These are phyloP conservation scores for Aspergillus sclerotialis DNA, from an alignment of 2,329 filamentous ascomycete species.

Conservation along the genomic window DNA sequence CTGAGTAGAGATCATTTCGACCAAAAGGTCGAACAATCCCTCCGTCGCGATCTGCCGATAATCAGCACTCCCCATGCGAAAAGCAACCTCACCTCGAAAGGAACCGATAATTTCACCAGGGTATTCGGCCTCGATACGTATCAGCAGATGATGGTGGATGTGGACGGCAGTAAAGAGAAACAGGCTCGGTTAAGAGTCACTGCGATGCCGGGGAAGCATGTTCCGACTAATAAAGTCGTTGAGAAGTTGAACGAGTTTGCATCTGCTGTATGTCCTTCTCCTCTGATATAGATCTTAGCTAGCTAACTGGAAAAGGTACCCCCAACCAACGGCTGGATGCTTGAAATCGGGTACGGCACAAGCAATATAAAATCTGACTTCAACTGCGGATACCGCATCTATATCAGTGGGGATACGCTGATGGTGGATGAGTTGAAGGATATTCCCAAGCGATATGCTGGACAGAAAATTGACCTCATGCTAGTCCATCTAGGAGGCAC, in stretches of 20 bases:
- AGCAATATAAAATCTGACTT: slow-evolving; percentile 21
- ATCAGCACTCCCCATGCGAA: slow-evolving; percentile 58
- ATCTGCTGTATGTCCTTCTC: slow-evolving; percentile 30
- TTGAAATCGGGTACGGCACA: slow-evolving; percentile 51
- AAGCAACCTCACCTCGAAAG: slow-evolving; percentile 41
- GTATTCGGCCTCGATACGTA: slow-evolving; percentile 53
- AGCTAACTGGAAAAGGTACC: slow-evolving; percentile 45
- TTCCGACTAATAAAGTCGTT: slow-evolving; percentile 38
- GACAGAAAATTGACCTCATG: slow-evolving; percentile 57
- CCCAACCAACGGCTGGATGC: slow-evolving; percentile 61
- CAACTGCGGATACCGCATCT: slow-evolving; percentile 51
- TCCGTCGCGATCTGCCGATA: slow-evolving; percentile 52
- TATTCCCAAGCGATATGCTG: slow-evolving; percentile 51
- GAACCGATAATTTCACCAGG: slow-evolving; percentile 46
- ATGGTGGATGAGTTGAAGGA: slow-evolving; percentile 55
- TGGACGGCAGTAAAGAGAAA: slow-evolving; percentile 18
- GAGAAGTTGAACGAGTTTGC: slow-evolving; percentile 42
- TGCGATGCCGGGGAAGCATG: slow-evolving; percentile 59
- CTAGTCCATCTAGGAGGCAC: slow-evolving; percentile 60
- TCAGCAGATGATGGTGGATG: slow-evolving; percentile 44
- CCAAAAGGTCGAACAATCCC: slow-evolving; percentile 43
- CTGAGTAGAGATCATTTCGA: slow-evolving; percentile 47
- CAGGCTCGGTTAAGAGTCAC: slow-evolving; percentile 49
- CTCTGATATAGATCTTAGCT: neutral
- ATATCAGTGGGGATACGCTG: slow-evolving; percentile 61